Evolutionary conservation across 768 basidiomycete genomes (phyloP).

Genomic region (Amanita rimosa): DNA sequence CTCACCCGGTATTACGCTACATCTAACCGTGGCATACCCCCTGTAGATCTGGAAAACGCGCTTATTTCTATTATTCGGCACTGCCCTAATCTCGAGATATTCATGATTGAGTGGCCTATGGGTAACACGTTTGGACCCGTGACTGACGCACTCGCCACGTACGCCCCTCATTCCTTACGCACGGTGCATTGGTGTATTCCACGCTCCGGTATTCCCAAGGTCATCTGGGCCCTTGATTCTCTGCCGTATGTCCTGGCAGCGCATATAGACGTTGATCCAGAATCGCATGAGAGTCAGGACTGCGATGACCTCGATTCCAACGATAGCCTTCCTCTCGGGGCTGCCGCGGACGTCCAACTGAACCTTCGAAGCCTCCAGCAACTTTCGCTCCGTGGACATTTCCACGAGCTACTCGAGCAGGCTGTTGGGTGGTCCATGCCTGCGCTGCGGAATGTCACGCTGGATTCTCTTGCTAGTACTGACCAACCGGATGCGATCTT

Average conservation of each 20-base stretch:
- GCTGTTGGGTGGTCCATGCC: constrained; percentile 58
- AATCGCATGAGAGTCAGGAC: constrained; percentile 20
- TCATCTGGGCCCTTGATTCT: constrained; percentile 62
- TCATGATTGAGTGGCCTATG: constrained; percentile 60
- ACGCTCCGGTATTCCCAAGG: constrained; percentile 41
- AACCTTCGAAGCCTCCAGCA: constrained; percentile 46
- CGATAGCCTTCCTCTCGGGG: constrained; percentile 39
- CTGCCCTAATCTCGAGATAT: constrained; percentile 66
- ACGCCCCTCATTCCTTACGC: constrained; percentile 37
- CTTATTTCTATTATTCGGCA: constrained; percentile 49
- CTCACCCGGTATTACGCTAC: constrained; percentile 37
- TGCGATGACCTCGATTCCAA: constrained; percentile 22
- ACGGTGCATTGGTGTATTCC: constrained; percentile 55
- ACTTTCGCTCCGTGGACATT: constrained; percentile 48
- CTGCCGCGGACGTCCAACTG: constrained; percentile 45
- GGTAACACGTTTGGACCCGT: constrained; percentile 47
- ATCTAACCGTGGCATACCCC: constrained; percentile 24
- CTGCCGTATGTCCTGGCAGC: constrained; percentile 46
- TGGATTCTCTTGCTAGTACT: constrained; percentile 37
- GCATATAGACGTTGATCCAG: constrained; percentile 40
- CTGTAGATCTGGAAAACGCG: constrained; percentile 39
- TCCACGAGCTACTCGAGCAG: constrained; percentile 60
- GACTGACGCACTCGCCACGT: constrained; percentile 49
- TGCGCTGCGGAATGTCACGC: constrained; percentile 40
- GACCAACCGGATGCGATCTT: constrained; percentile 48